Evolutionary conservation across 345 rosid genomes (phyloP), one percentile per base, ranked within the genome.

Genomic region (Lepidium africanum): DNA sequence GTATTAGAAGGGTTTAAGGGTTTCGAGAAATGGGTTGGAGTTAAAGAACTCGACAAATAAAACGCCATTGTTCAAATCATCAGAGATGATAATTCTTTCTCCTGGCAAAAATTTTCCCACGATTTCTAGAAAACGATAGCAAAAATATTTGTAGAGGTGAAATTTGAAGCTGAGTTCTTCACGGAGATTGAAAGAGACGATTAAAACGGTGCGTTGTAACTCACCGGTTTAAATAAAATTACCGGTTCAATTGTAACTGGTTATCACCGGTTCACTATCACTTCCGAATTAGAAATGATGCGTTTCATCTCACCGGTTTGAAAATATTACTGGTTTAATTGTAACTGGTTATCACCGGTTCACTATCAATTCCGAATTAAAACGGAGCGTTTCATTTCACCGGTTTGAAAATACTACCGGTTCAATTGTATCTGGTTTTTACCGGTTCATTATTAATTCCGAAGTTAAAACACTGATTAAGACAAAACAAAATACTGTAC

Each of bases 31-130:
- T 61, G 75, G 54, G 80, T 64, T 41, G 74, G 70, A 73, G 73
- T 51, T 36, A 83, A 48, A 42, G 87, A 78, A 30, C 76, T 78
- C 5, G 81, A 79, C 43, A 69, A 10, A 71, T 77, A 73, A 47
- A 80, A 77, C 63, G 81, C 63, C 96, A 88, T 86, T 55, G 12
- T 57, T 35, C 40, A 62, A 30, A 69, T 30, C 75, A 78, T 67
- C 63, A 63, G 50, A 43, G 23, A 2, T 23, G 25, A 49, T 9
- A 36, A 0, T 1, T 57, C 33, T 30, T 30, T 13, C 67, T 66
- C 66, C 52, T 8, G 10, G 27, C 59, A 50, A 37, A 9, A 6
- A 4, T 4, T 4, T 46, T 2, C 52, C 11, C 42, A 59, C 36
- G 57, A 72, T 68, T 65, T 67, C 75, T 65, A 11, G 14, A 65